Evolutionary conservation across 805 yeast species (phyloP).

Genomic region (Lachancea kluyveri): DNA sequence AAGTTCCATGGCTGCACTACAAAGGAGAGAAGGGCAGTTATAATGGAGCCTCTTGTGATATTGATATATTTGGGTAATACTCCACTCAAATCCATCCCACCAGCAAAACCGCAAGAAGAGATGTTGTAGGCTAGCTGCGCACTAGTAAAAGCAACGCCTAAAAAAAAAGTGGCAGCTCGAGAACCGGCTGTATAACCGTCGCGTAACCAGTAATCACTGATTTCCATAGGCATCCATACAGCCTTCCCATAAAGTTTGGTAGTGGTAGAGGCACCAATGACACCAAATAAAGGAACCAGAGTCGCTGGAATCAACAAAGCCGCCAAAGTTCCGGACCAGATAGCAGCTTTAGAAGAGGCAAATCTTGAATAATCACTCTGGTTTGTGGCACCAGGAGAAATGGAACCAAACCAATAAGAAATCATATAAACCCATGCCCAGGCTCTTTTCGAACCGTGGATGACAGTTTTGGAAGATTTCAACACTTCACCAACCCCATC

Average conservation of each 20-base stretch:
- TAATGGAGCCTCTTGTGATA: slow-evolving; percentile 36
- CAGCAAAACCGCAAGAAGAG: slow-evolving; percentile 35
- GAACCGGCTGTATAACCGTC: slow-evolving; percentile 30
- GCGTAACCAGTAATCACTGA: slow-evolving; percentile 26
- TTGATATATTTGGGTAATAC: slow-evolving; percentile 35
- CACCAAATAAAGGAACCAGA: slow-evolving; percentile 38
- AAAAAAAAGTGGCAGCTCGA: slow-evolving; percentile 36
- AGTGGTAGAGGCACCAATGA: slow-evolving; percentile 37
- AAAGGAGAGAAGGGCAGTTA: slow-evolving; percentile 32
- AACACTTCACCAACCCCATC: slow-evolving; percentile 32
- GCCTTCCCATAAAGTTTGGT: slow-evolving; percentile 30
- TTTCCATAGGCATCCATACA: slow-evolving; percentile 35
- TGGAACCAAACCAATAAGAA: slow-evolving; percentile 36
- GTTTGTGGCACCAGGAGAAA: slow-evolving; percentile 36
- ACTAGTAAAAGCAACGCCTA: slow-evolving; percentile 33
- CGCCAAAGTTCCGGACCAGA: slow-evolving; percentile 30
- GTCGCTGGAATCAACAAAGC: slow-evolving; percentile 35
- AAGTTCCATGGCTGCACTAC: slow-evolving; percentile 36
- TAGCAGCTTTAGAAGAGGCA: slow-evolving; percentile 28
- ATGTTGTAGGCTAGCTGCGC: slow-evolving; percentile 37
- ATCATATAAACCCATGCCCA: slow-evolving; percentile 39
- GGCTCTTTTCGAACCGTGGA: slow-evolving; percentile 32
- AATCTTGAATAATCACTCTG: slow-evolving; percentile 38
- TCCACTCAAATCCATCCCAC: slow-evolving; percentile 41
- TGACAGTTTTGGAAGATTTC: slow-evolving; percentile 22